Percentiles rank a stretch among this genome's conserved stretches.
Evolutionary conservation across 495 filamentous ascomycete genomes (phyloP).

Genomic region (Aspergillus affinis): DNA sequence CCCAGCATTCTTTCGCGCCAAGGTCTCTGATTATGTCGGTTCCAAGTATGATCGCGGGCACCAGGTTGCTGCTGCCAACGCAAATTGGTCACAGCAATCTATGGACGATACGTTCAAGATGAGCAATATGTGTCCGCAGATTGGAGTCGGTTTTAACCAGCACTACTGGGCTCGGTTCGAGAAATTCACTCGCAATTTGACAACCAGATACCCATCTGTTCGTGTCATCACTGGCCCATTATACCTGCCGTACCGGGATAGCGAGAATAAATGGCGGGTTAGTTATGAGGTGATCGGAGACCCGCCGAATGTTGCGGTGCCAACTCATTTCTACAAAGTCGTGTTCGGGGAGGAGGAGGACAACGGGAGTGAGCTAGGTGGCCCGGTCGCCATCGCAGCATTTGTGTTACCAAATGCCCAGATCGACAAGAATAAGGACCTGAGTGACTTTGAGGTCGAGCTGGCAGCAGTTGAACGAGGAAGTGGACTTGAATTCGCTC

Average conservation of each 20-base stretch:
- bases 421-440: constrained; percentile 81
- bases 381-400: constrained; percentile 87
- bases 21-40: constrained; percentile 86
- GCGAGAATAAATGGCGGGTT: constrained; percentile 92
- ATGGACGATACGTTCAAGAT: constrained; percentile 93
- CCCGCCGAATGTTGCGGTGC: constrained; percentile 92
- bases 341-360: constrained; percentile 83
- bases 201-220: constrained; percentile 76
- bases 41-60: constrained; percentile 76
- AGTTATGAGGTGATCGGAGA: constrained; percentile 92
- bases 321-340: constrained; percentile 98
- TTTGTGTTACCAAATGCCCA: constrained; percentile 92
- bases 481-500: constrained; percentile 85
- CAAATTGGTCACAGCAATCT: constrained; percentile 91
- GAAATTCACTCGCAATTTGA: constrained; percentile 86
- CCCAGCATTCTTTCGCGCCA: constrained; percentile 83
- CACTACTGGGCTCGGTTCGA: constrained; percentile 99
- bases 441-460: constrained; percentile 93
- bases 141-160: constrained; percentile 95
- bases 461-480: constrained; percentile 89
- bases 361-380: constrained; percentile 43
- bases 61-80: constrained; percentile 90
- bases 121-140: constrained; percentile 96
- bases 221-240: constrained; percentile 91
- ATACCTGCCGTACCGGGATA: constrained; percentile 79